Evolutionary conservation across 257 asterid genomes (phyloP).

Genomic region (Paulownia fortunei): DNA sequence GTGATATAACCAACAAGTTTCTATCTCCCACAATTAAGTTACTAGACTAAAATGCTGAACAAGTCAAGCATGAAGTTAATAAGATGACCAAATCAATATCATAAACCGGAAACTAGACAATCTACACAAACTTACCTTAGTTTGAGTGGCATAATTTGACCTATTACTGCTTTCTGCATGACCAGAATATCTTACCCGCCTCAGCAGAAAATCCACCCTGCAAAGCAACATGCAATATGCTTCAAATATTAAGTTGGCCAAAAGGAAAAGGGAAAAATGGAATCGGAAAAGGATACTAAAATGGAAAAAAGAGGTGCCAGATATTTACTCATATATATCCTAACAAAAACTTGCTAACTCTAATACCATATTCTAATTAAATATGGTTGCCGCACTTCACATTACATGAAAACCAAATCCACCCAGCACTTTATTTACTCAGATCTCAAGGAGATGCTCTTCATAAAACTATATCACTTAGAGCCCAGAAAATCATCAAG

Average conservation of each 20-base stretch:
- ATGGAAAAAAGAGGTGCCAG: not conserved
- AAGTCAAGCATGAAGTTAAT: conserved; percentile 9
- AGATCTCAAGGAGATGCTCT: not conserved
- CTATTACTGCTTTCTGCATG: conserved; percentile 25
- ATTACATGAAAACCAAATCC: conserved; percentile 15
- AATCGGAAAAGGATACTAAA: not conserved
- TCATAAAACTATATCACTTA: not conserved
- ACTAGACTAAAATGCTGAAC: not conserved
- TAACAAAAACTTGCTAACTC: not conserved
- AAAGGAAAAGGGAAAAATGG: not conserved
- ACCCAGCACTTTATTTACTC: too few relatives aligned
- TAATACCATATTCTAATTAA: not conserved
- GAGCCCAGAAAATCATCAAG: not conserved
- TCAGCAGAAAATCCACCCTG: conserved; percentile 38
- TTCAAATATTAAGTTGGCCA: conserved; percentile 15
- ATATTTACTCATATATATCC: not conserved
- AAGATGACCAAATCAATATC: not conserved
- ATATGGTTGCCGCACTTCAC: not conserved
- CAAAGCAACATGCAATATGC: conserved; percentile 15
- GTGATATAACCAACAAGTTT: conserved; percentile 4
- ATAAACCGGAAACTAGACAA: conserved; percentile 10
- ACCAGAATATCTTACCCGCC: conserved; percentile 26
- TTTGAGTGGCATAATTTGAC: conserved; percentile 15
- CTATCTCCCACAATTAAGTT: not conserved
- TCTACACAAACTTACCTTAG: conserved; percentile 15